Base-by-base conservation (phyloP, 2,329 filamentous ascomycete genomes). In the Colletotrichum sp. region DNA sequence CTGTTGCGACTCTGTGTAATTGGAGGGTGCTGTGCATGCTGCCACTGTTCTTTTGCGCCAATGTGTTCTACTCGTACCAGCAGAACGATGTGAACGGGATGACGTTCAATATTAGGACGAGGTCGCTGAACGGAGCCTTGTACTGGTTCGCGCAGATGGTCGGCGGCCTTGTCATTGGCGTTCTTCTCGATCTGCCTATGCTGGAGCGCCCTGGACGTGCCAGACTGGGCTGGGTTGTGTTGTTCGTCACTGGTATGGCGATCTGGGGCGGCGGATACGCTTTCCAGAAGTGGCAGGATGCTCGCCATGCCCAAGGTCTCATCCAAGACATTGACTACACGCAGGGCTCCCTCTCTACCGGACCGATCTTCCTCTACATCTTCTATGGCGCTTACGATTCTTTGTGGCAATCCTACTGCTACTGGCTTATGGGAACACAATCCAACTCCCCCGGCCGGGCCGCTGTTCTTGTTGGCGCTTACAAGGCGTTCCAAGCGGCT, bases 351-450 rank as follows among this genome's bases (percentile, higher is more conserved):
- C 85, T 88, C 55, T 93, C 90, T 68, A 87, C 88, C 8, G 92
- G 92, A 0, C 92, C 92, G 12, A 93, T 94, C 79, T 91, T 94
- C 79, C 85, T 94, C 16, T 94, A 94, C 85, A 92, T 94, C 81
- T 93, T 93, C 84, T 94, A 94, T 81, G 93, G 93, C 55, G 89
- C 91, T 77, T 93, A 92, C 80, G 93, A 94, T 81, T 91, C 92
- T 2, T 87, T 92, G 21, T 94, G 92, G 92, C 92, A 94, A 82
- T 90, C 4, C 89, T 86, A 76, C 77, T 90, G 91, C 68, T 93
- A 93, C 85, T 93, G 92, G 92, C 80, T 88, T n/a, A 86, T 89
- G 70, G 87, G 87, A 13, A 85, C 87, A 2, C 83, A 84, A 75
- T 87, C 84, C 26, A 87, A 89, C 79, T 85, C 82, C 18, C 81